Conservation (phyloP, 2,329 filamentous ascomycete genomes). For the Ophiostoma quercus region DNA sequence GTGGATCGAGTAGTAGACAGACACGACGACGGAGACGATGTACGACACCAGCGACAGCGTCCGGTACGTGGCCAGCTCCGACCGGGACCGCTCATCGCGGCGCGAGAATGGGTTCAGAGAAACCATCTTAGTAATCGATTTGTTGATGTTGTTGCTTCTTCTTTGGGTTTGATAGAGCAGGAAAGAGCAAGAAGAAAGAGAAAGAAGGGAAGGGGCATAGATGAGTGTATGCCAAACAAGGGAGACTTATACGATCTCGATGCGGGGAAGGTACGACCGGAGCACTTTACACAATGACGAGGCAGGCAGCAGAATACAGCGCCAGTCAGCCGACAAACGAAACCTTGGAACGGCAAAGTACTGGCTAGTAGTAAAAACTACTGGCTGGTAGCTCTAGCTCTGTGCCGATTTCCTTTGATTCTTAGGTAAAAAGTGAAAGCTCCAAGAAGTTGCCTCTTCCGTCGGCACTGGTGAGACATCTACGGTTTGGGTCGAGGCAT, state of each 20-base stretch:
- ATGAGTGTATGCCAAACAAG: neutral
- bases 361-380: neutral
- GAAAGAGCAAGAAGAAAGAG: neutral
- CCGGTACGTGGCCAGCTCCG: slow-evolving; percentile 66
- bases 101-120: slow-evolving; percentile 66
- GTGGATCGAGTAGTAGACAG: slow-evolving; percentile 68
- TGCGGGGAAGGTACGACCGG: neutral
- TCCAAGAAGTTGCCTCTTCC: neutral
- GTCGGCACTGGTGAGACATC: neutral
- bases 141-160: neutral
- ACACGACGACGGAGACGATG: slow-evolving; percentile 65
- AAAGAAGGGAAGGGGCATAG: neutral
- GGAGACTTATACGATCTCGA: slow-evolving; percentile 13
- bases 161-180: neutral
- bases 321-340: neutral
- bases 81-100: slow-evolving; percentile 59
- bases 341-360: slow-evolving; percentile 11
- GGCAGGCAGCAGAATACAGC: slow-evolving; percentile 7
- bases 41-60: slow-evolving; percentile 68
- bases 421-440: neutral
- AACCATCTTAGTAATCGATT: slow-evolving; percentile 18
- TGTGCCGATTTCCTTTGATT: neutral
- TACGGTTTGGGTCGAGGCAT: neutral
- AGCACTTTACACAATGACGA: neutral
- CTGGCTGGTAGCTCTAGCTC: neutral